Base-by-base conservation (phyloP, 495 filamentous ascomycete species). In the Filosporella fistucella region DNA sequence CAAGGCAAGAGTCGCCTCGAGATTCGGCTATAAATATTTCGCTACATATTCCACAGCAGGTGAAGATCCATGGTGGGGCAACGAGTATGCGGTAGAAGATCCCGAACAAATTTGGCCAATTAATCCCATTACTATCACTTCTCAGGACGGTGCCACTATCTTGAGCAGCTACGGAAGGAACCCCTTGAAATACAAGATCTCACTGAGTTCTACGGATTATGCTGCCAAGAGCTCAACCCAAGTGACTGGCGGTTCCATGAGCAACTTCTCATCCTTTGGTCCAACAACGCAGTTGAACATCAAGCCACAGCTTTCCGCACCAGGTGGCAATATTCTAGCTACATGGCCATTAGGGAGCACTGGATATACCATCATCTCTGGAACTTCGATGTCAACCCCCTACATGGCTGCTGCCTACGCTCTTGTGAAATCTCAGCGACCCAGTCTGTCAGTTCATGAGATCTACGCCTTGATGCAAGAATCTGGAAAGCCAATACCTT, bases 331-430 rank as follows among this genome's bases (percentile, higher is more conserved):
- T 26, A 77, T 80, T 47, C 56, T 75, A 34, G 68, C 65, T 23
- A 76, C 74, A 2, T 68, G 61, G 18, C 68, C 67, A 2, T 43
- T 68, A 7, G 66, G 71, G 30, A 10, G 23, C 13, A 69, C 66
- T 21, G 42, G 60, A 5, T 68, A 65, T 22, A 63, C 54, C 3
- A 54, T 68, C 8, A 48, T 73, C n/a, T 69, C 62, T 24, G 77
- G 77, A 46, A 80, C 77, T 0, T 76, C 72, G 21, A 72, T 74
- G 71, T 67, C 77, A 2, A 60, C 69, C 16, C 76, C 60, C 1
- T 65, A 53, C 36, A 40, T 57, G n/a, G 54, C 60, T 14, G 60
- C 44, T 3, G 55, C 49, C 28, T 58, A 56, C 40, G 60, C 58
- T 10, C 50, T 65, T 0, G 44, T 65, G 4, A 65, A 62, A 34